These are phyloP conservation scores for Camptophora hylomeconis DNA, from an alignment of 2,329 filamentous ascomycete genomes.

Conservation along the genomic window DNA sequence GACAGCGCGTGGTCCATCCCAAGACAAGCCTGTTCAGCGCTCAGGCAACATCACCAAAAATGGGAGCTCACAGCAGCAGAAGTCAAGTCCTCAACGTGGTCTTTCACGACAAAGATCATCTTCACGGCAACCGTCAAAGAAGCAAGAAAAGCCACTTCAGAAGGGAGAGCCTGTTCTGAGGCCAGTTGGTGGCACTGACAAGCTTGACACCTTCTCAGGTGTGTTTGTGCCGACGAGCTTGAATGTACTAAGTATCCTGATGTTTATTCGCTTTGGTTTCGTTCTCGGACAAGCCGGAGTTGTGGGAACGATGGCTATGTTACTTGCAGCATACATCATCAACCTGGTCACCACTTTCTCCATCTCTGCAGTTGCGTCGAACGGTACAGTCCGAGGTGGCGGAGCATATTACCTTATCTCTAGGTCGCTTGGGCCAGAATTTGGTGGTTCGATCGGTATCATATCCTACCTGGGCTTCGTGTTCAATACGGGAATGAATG, in stretches of 20 bases:
- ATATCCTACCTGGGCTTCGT: slow-evolving; percentile 86
- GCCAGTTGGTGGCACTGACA: no score
- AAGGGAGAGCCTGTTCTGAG: no score
- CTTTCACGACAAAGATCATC: no score
- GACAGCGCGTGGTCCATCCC: no score
- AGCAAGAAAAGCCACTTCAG: no score
- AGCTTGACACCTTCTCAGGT: slow-evolving; percentile 64
- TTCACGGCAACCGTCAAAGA: no score
- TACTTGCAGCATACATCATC: slow-evolving; percentile 63
- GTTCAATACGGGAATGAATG: slow-evolving; percentile 76
- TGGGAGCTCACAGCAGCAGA: no score
- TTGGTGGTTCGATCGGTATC: slow-evolving; percentile 76
- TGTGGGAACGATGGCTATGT: slow-evolving; percentile 64
- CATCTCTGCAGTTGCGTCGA: slow-evolving; percentile 77
- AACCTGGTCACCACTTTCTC: slow-evolving; percentile 77
- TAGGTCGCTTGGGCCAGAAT: slow-evolving; percentile 71
- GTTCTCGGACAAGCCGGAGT: slow-evolving; percentile 71
- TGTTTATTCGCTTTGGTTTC: slow-evolving; percentile 81
- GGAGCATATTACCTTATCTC: slow-evolving; percentile 86
- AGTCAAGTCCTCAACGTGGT: no score
- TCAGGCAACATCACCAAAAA: no score
- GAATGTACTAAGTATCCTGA: slow-evolving; percentile 80
- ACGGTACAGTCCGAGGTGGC: slow-evolving; percentile 76
- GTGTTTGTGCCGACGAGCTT: slow-evolving; percentile 82
- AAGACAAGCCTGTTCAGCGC: no score